Evolutionary conservation across 331 rosid genomes (phyloP).

Genomic region (Erythrophleum ivorense): DNA sequence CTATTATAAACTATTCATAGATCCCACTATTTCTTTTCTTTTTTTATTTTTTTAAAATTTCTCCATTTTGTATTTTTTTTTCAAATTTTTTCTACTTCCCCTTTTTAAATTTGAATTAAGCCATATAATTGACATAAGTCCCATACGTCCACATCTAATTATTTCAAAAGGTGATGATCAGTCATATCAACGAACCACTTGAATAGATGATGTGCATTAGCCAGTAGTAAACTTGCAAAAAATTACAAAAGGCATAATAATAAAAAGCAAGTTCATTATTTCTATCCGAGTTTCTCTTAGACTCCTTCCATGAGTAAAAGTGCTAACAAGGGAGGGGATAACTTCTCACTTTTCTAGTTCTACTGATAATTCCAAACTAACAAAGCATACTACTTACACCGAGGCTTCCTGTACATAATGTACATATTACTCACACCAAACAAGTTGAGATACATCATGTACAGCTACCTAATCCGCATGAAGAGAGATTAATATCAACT

Average conservation of each 20-base stretch:
- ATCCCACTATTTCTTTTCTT: no score
- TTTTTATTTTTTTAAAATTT: no score
- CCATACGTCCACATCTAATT: no score
- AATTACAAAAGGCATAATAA: not conserved
- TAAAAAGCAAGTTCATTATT: not conserved
- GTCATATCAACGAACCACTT: not conserved
- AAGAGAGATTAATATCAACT: slow-evolving; percentile 27
- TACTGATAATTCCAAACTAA: slow-evolving; percentile 12
- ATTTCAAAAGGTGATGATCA: not conserved
- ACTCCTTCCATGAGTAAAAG: not conserved
- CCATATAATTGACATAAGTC: no score
- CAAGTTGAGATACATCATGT: slow-evolving; percentile 45
- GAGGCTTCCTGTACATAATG: slow-evolving; percentile 50
- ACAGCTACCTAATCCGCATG: slow-evolving; percentile 47
- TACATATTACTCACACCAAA: slow-evolving; percentile 46
- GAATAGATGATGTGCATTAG: not conserved
- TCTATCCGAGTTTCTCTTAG: not conserved
- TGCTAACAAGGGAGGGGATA: not conserved
- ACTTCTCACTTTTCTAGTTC: slow-evolving; percentile 26
- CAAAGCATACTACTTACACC: slow-evolving; percentile 33
- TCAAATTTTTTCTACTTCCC: no score
- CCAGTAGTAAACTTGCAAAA: not conserved
- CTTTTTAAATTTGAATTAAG: no score
- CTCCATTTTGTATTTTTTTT: no score
- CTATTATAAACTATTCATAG: no score